A percentile compares a stretch with the other conserved stretches of the same genome.
These are phyloP conservation scores for Ophiognomonia clavigignenti-juglandacearum DNA, from an alignment of 2,329 filamentous ascomycete species.

Conservation along the genomic window DNA sequence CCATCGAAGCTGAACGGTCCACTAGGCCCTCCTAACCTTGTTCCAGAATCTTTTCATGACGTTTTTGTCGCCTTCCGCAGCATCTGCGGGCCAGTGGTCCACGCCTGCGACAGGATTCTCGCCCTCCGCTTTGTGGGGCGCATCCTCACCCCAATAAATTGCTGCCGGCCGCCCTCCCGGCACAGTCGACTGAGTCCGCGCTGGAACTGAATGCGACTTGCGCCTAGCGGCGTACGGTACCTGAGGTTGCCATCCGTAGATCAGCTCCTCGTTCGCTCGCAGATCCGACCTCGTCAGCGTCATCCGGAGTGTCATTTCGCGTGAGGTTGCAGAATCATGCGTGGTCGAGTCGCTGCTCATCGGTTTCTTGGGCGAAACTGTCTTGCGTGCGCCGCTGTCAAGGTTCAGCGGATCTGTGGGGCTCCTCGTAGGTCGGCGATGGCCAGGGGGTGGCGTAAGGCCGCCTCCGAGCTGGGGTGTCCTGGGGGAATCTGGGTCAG, in stretches of 20 bases:
- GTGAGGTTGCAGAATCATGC: constrained; percentile 52
- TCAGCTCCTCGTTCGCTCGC: constrained; percentile 65
- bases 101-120: constrained; percentile 49
- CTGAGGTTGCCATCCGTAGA: constrained; percentile 63
- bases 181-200: constrained; percentile 12
- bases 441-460: constrained; percentile 19
- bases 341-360: constrained; percentile 35
- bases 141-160: constrained; percentile 26
- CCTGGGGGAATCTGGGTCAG: constrained; percentile 55
- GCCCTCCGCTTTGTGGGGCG: constrained; percentile 46
- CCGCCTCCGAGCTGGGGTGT: constrained; percentile 46
- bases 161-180: constrained; percentile 29
- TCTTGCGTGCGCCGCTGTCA: background rate
- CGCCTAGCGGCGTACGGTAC: constrained; percentile 29
- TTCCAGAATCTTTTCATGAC: constrained; percentile 63
- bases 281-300: constrained; percentile 88
- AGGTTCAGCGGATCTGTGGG: constrained; percentile 22
- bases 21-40: constrained; percentile 43
- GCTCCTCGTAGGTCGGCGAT: constrained; percentile 24
- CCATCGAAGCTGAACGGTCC: constrained; percentile 11
- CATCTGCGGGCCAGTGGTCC: constrained; percentile 42
- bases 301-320: constrained; percentile 96
- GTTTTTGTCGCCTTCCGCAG: constrained; percentile 41
- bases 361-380: constrained; percentile 19
- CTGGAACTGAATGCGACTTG: constrained; percentile 42